Evolutionary conservation across 768 basidiomycete species (phyloP).

Genomic region (Crassisporium funariophilum): DNA sequence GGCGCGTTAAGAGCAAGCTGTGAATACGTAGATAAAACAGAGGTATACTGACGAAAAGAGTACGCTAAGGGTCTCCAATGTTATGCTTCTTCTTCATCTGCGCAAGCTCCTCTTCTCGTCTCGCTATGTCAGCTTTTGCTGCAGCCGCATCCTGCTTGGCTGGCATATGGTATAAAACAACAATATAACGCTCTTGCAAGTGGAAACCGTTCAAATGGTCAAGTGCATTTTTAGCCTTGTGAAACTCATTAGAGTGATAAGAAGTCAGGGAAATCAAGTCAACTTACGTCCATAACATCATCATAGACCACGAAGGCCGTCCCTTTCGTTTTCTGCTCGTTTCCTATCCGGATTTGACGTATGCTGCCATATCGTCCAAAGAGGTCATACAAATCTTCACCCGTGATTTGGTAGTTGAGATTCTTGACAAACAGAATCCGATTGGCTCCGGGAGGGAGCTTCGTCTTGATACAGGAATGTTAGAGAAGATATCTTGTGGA

Average conservation of each 20-base stretch:
- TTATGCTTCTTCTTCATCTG: conserved; percentile 86
- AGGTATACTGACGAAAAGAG: conserved; percentile 17
- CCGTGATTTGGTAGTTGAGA: conserved; percentile 88
- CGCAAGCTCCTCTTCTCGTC: conserved; percentile 87
- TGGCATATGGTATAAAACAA: conserved; percentile 97
- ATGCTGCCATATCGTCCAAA: conserved; percentile 98
- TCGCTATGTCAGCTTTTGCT: conserved; percentile 88
- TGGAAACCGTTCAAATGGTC: conserved; percentile 99
- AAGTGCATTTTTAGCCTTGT: conserved; percentile 92
- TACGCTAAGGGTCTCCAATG: conserved; percentile 69
- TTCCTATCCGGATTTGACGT: conserved; percentile 93
- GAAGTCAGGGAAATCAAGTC: conserved; percentile 1
- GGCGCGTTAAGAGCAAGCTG: not conserved
- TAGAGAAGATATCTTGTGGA: conserved; percentile 1
- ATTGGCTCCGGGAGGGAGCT: conserved; percentile 91
- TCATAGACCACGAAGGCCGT: conserved; percentile 97
- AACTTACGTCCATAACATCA: conserved; percentile 90
- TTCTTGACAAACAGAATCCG: conserved; percentile 94
- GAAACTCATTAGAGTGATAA: conserved; percentile 11
- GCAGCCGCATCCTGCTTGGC: conserved; percentile 95
- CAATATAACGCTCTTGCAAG: conserved; percentile 96
- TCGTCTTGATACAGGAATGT: conserved; percentile 51
- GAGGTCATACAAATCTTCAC: conserved; percentile 93
- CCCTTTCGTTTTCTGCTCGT: conserved; percentile 88
- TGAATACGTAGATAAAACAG: not conserved